Conservation (phyloP, 2,329 filamentous ascomycete genomes). For the Talaromyces pinophilus region DNA sequence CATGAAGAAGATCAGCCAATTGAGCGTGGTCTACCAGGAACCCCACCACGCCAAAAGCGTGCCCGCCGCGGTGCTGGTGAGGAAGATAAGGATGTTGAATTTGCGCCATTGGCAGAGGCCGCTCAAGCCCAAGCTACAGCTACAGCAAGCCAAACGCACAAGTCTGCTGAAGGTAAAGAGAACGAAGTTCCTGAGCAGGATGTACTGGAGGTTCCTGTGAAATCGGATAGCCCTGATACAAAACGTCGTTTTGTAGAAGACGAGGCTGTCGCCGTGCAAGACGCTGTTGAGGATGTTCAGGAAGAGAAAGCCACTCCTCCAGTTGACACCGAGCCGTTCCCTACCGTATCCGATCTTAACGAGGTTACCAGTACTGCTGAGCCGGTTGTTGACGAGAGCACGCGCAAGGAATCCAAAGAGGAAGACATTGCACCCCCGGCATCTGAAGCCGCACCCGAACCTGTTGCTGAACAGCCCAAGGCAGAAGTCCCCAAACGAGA, state of each 20-base stretch:
- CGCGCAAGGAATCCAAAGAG: conserved; percentile 8
- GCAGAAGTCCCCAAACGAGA: conserved; percentile 29
- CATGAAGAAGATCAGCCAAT: conserved; percentile 55
- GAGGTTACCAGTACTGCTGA: neutral
- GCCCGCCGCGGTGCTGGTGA: conserved; percentile 65
- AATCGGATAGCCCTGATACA: conserved; percentile 18
- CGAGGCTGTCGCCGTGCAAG: conserved; percentile 31
- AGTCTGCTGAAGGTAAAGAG: conserved; percentile 40
- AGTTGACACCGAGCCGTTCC: conserved; percentile 18
- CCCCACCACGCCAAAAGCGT: conserved; percentile 73
- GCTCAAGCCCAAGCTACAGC: conserved; percentile 33
- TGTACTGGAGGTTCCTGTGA: conserved; percentile 37
- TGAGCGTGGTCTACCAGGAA: conserved; percentile 55
- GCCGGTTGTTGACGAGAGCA: conserved; percentile 16
- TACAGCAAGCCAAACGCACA: conserved; percentile 28
- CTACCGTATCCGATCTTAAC: conserved; percentile 3
- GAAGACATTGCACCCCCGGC: conserved; percentile 22
- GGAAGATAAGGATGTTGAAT: conserved; percentile 72
- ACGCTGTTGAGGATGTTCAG: neutral
- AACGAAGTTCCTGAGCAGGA: conserved; percentile 38
- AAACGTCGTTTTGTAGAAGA: conserved; percentile 23
- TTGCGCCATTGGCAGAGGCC: conserved; percentile 56
- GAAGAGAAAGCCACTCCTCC: neutral
- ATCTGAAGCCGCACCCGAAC: conserved; percentile 24
- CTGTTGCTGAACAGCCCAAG: conserved; percentile 31